Base-by-base conservation (phyloP, 164 flowering plant genomes). In the Stephania japonica region DNA sequence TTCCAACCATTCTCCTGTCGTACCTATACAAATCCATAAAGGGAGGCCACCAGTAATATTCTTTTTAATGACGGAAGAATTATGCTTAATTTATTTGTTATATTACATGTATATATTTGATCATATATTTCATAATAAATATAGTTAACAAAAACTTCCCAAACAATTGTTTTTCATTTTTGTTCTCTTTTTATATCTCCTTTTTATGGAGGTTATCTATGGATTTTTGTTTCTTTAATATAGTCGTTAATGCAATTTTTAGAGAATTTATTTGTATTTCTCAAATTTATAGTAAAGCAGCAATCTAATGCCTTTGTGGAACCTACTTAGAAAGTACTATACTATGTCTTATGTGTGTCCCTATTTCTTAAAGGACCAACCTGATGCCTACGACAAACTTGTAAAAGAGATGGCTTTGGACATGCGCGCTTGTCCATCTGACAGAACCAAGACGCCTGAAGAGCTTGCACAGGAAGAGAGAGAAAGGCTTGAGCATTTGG, bases 401-500 rank as follows among this genome's bases (percentile, higher is more conserved):
- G 86, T 89, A 5, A 85, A 82, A 72, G 85, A 77, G 80, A 89
- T 96, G 96, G 80, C 67, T 70, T 66, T 87, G 75, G 99, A 96
- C 64, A 84, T 83, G 78, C 92, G 97, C 74, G 97, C 94, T 78
- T 90, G 86, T 1, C 94, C 96, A 62, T 89, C 98, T 32, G 93
- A 93, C 75, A 80, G 94, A 80, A 90, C 86, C 77, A 96, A 91
- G 83, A 85, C 97, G 53, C 88, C 89, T 56, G 99, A 96, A 77
- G 99, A 96, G 83, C 83, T 90, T 70, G 98, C 97, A 9, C 94
- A 93, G 74, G 97, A 89, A 80, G 96, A 96, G 82, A 87, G 84
- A 79, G 97, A 92, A 71, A 84, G 86, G n/a, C 84, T 93, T 41
- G 95, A 93, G 78, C 70, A 44, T 49, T 75, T 93, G 77, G 99